Evolutionary conservation across 371 early-diverging fungal species (phyloP).

Genomic region (Sporodiniella umbellata): DNA sequence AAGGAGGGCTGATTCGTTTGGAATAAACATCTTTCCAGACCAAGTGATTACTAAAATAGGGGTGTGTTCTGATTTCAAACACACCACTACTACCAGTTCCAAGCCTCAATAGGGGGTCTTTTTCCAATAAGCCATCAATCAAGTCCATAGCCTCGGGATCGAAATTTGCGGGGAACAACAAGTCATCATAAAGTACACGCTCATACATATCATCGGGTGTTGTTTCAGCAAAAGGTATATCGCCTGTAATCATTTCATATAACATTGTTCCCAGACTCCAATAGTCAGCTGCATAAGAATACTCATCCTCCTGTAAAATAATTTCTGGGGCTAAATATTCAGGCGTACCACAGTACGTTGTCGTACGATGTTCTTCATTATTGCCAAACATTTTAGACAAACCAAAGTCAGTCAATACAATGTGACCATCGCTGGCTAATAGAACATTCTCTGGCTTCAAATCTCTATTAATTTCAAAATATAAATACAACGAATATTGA

Average conservation of each 20-base stretch:
- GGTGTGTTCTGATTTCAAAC: conserved; percentile 62
- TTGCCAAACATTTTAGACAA: conserved; percentile 58
- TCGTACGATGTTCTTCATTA: conserved; percentile 63
- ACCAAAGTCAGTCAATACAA: conserved; percentile 75
- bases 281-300: conserved; percentile 90
- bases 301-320: conserved; percentile 65
- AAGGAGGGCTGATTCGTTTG: conserved; percentile 62
- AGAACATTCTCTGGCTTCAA: conserved; percentile 69
- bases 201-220: conserved; percentile 74
- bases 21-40: conserved; percentile 75
- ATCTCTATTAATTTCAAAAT: conserved; percentile 50
- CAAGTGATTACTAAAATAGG: conserved; percentile 58
- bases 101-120: conserved; percentile 62
- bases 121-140: conserved; percentile 60
- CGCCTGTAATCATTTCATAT: conserved; percentile 77
- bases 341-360: conserved; percentile 93
- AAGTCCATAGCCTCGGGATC: conserved; percentile 52
- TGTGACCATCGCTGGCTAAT: conserved; percentile 63
- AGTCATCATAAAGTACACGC: conserved; percentile 66
- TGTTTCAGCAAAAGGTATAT: conserved; percentile 73
- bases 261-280: conserved; percentile 97
- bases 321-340: conserved; percentile 93
- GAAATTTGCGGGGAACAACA: conserved; percentile 61
- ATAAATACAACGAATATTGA: no score
- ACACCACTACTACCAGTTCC: conserved; percentile 56